Percentiles rank a stretch among this genome's conserved stretches.
Conservation (phyloP, 2,329 filamentous ascomycete species). For the Trichoderma pleuroti region DNA sequence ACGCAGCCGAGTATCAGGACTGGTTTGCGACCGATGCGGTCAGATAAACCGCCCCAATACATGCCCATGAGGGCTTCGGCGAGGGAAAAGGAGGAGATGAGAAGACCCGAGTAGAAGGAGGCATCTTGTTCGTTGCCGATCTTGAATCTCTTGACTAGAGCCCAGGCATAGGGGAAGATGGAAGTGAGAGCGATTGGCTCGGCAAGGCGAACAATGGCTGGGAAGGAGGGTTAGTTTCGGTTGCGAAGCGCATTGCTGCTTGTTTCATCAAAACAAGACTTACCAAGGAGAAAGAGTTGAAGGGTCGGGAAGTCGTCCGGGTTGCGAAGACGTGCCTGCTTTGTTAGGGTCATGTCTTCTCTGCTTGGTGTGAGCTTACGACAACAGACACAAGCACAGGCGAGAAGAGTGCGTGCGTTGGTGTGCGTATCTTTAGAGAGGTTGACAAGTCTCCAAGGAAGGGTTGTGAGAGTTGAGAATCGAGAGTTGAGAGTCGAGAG, state of each 20-base stretch:
- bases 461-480: neutral
- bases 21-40: conserved; percentile 79
- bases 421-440: conserved; percentile 10
- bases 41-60: conserved; percentile 82
- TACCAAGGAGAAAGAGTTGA: conserved; percentile 83
- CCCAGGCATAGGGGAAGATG: conserved; percentile 90
- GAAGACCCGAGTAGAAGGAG: conserved; percentile 81
- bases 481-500: neutral
- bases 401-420: conserved; percentile 20
- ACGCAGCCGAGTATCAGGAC: conserved; percentile 76
- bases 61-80: conserved; percentile 81
- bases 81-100: conserved; percentile 82
- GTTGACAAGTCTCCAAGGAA: neutral
- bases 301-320: conserved; percentile 73
- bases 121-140: conserved; percentile 71
- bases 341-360: conserved; percentile 51
- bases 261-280: conserved; percentile 30
- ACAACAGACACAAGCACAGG: conserved; percentile 39
- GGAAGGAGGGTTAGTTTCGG: conserved; percentile 12
- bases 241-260: neutral
- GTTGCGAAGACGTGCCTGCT: conserved; percentile 52
- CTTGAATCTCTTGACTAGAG: conserved; percentile 72
- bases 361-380: conserved; percentile 42
- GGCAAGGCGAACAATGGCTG: conserved; percentile 86
- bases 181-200: conserved; percentile 91